Conservation (phyloP, 805 yeast genomes). For the Starmerella apis region DNA sequence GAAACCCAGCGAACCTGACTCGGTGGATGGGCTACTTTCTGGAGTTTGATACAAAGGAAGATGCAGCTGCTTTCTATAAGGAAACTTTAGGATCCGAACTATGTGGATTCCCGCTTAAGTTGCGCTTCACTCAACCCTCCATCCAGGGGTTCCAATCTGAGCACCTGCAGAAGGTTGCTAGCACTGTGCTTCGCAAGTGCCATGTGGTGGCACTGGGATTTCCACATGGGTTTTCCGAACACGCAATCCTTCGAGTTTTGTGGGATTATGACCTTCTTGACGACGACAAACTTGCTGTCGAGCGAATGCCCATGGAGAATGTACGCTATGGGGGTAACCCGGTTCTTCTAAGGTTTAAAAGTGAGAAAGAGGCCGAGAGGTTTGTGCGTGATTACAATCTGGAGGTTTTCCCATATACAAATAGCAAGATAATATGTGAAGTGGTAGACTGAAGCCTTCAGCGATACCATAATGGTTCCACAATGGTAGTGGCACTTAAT, state of each 20-base stretch:
- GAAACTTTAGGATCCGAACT: slow-evolving; percentile 43
- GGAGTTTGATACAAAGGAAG: slow-evolving; percentile 38
- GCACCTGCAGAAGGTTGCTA: slow-evolving; percentile 25
- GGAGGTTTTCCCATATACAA: slow-evolving; percentile 27
- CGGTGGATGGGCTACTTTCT: slow-evolving; percentile 45
- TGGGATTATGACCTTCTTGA: slow-evolving; percentile 32
- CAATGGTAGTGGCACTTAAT: background rate
- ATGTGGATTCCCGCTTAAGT: slow-evolving; percentile 41
- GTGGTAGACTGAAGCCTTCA: slow-evolving; percentile 27
- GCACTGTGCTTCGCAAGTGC: slow-evolving; percentile 20
- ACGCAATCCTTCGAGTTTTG: slow-evolving; percentile 25
- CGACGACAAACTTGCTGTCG: slow-evolving; percentile 29
- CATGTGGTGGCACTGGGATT: slow-evolving; percentile 31
- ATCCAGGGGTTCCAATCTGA: slow-evolving; percentile 26
- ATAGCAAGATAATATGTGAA: slow-evolving; percentile 27
- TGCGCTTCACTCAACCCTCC: slow-evolving; percentile 37
- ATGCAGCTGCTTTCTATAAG: slow-evolving; percentile 43
- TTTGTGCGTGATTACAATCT: slow-evolving; percentile 28
- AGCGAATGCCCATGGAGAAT: slow-evolving; percentile 28
- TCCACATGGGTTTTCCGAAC: slow-evolving; percentile 24
- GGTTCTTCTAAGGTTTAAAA: slow-evolving; percentile 28
- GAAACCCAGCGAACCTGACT: slow-evolving; percentile 39
- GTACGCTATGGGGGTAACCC: slow-evolving; percentile 31
- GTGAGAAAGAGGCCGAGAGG: slow-evolving; percentile 29
- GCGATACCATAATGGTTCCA: background rate